A percentile compares a stretch with the other conserved stretches of the same genome.
These are phyloP conservation scores for Flammula alnicola DNA, from an alignment of 1,284 basidiomycete species.

Conservation along the genomic window DNA sequence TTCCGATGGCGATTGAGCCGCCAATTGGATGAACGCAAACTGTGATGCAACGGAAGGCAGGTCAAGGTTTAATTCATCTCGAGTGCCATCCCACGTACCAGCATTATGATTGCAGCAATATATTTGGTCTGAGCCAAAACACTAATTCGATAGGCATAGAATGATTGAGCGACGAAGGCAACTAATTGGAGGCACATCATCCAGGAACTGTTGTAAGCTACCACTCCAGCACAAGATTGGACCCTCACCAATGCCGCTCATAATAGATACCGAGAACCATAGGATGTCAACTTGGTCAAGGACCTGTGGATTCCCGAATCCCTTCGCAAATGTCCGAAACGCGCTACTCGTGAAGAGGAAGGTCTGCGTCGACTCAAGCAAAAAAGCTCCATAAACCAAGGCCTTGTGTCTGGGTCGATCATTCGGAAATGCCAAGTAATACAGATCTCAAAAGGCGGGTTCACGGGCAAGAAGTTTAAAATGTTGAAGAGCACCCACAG, in stretches of 20 bases:
- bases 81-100: too few species aligned
- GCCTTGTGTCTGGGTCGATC: constrained; percentile 18
- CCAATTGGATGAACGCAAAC: constrained; percentile 16
- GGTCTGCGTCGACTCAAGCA: constrained; percentile 22
- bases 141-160: constrained; percentile 27
- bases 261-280: constrained; percentile 25
- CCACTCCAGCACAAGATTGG: neutral
- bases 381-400: constrained; percentile 21
- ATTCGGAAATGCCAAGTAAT: constrained; percentile 27
- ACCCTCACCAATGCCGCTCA: constrained; percentile 23
- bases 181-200: constrained; percentile 14
- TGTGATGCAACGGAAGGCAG: neutral
- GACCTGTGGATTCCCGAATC: constrained; percentile 20
- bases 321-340: constrained; percentile 22
- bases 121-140: constrained; percentile 16
- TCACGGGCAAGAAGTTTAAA: neutral
- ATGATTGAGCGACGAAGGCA: constrained; percentile 24
- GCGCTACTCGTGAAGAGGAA: constrained; percentile 23
- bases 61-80: neutral
- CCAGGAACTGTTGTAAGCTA: neutral
- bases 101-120: constrained; percentile 13
- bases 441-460: constrained; percentile 19
- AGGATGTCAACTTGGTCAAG: constrained; percentile 19
- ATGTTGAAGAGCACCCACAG: constrained; percentile 14
- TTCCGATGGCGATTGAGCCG: constrained; percentile 14